Conservation (phyloP, 108 stramenopile genomes). For the Epithemia pelagica region DNA sequence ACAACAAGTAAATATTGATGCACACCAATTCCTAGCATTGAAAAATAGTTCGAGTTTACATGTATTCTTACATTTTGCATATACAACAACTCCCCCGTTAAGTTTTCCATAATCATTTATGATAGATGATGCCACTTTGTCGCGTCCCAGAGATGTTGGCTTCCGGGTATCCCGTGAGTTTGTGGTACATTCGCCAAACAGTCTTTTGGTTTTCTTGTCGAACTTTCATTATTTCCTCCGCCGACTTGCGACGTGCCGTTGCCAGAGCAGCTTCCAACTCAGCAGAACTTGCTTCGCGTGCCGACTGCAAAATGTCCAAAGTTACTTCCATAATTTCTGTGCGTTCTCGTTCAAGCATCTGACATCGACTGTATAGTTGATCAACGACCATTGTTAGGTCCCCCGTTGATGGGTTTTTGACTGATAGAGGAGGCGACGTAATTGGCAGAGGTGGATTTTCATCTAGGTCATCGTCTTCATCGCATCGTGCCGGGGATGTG, state of each 20-base stretch:
- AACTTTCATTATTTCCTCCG: constrained; percentile 6
- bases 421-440: not conserved
- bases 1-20: no score
- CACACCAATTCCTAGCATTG: no score
- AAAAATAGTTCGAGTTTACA: no score
- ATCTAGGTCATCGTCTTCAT: not conserved
- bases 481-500: not conserved
- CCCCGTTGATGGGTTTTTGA: not conserved
- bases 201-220: constrained; percentile 6
- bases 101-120: no score
- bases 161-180: not conserved
- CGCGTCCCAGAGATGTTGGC: no score
- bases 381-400: constrained; percentile 9
- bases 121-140: no score
- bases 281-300: constrained; percentile 4
- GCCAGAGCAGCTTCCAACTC: constrained; percentile 15
- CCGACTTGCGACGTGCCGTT: constrained; percentile 3
- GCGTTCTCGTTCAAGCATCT: constrained; percentile 16
- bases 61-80: no score
- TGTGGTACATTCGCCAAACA: constrained; percentile 3
- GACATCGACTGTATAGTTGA: constrained; percentile 14
- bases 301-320: constrained; percentile 7
- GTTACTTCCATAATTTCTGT: constrained; percentile 16
- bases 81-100: no score
- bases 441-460: not conserved